Conservation (phyloP, 2,329 filamentous ascomycete genomes). For the Trichoderma sp. region DNA sequence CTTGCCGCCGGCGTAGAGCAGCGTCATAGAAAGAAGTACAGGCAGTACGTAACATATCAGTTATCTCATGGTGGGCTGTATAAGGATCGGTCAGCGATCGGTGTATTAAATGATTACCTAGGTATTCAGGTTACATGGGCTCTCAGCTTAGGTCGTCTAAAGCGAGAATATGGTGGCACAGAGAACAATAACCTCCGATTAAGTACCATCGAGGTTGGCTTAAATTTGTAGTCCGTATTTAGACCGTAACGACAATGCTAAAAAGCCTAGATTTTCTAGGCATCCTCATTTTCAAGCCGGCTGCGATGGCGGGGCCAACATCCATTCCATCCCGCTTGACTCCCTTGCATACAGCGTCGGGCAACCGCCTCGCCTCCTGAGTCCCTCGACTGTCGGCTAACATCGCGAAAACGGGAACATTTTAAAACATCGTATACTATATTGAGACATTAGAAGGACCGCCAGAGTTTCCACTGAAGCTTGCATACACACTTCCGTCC, state of each 20-base stretch:
- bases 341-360: neutral
- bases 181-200: neutral
- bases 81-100: neutral
- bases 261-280: neutral
- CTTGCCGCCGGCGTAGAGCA: neutral
- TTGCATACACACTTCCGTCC: neutral
- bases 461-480: neutral
- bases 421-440: neutral
- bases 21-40: too few relatives aligned
- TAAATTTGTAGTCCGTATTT: neutral
- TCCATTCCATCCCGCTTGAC: neutral
- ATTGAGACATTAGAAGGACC: neutral
- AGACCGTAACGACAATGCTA: neutral
- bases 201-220: neutral
- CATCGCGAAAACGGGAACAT: neutral
- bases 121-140: neutral
- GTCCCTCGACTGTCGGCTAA: neutral
- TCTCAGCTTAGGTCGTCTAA: neutral
- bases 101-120: neutral
- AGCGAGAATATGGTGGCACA: neutral
- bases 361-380: neutral
- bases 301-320: neutral
- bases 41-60: neutral
- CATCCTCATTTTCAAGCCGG: neutral
- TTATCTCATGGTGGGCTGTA: neutral